Evolutionary conservation across 306 rosid species (phyloP), one percentile per base, ranked within the genome.

Genomic region (Vachellia collinsii): DNA sequence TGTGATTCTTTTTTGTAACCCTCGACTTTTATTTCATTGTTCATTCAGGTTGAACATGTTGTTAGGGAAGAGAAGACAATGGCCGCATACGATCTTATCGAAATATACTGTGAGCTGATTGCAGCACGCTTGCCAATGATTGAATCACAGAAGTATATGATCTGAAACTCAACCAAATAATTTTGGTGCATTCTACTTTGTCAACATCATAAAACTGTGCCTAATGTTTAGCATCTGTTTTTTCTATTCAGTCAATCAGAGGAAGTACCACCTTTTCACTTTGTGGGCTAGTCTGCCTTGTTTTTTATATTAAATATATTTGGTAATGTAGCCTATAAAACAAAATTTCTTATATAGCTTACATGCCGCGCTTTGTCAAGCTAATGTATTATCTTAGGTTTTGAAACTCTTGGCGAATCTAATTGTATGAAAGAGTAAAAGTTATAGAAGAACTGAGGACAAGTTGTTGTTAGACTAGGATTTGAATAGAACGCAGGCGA

Each of bases 81-180:
- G 86, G 91, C 93, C n/a, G 98, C 98, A 3, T 95, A 90, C 62
- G 94, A 95, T 69, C 97, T 95, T 80, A 62, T 95, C 42, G 94
- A 93, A 82, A 87, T 93, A 89, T 95, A 91, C 82, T 95, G 99
- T 54, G 99, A 95, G 84, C 94, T 93, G 50, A 89, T 92, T n/a
- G 90, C 84, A 1, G 94, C 96, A 20, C 97, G 99, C 72, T 75
- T 93, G 90, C 88, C 96, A 19, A 89, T 95, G 77, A 90, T 93
- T 70, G 99, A 93, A 81, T 88, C 97, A n/a, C 99, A 93, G 54
- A 95, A 93, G 99, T 95, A 95, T 25, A 3, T 70, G 14, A 70
- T 37, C 89, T 82, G n/a, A 70, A 83, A 34, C 69, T 66, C 7
- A 3, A 51, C 37, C 23, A 34, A 66, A 43, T 61, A 0, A 19